A percentile compares a stretch with the other conserved stretches of the same genome.
phyloP scores from a whole-genome alignment of 805 yeast species.

The Ogataea populi-albae region DNA sequence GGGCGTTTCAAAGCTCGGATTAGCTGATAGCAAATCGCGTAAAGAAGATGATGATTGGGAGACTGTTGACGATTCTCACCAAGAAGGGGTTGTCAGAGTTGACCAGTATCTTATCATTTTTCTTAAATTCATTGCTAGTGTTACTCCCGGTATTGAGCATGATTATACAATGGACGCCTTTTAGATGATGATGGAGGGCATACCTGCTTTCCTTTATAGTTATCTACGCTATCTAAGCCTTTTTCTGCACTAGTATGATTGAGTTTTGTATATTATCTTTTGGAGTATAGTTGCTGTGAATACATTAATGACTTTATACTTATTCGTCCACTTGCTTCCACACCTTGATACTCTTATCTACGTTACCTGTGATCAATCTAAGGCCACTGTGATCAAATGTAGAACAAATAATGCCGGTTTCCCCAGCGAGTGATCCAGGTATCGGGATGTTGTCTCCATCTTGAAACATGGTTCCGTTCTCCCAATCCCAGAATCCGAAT shows the following conservation, averaged over 20 bases:
- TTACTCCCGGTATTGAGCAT: slow-evolving; percentile 95
- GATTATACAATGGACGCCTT: slow-evolving; percentile 98
- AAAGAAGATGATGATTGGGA: slow-evolving; percentile 50
- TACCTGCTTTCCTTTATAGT: no score
- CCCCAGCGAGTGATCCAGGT: slow-evolving; percentile 71
- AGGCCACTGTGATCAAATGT: slow-evolving; percentile 77
- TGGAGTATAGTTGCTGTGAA: no score
- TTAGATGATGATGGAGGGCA: slow-evolving; percentile 28
- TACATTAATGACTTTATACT: slow-evolving; percentile 2
- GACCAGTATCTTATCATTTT: slow-evolving; percentile 90
- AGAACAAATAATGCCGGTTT: slow-evolving; percentile 65
- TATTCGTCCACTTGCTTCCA: slow-evolving; percentile 53
- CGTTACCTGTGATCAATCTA: slow-evolving; percentile 80
- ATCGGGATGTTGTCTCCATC: slow-evolving; percentile 48
- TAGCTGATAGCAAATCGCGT: slow-evolving; percentile 35
- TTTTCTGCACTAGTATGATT: no score
- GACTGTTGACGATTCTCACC: slow-evolving; percentile 38
- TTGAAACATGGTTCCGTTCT: slow-evolving; percentile 63
- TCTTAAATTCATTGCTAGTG: slow-evolving; percentile 92
- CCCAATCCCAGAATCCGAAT: slow-evolving; percentile 76
- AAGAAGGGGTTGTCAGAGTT: slow-evolving; percentile 55
- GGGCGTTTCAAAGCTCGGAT: slow-evolving; percentile 46
- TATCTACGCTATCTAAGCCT: no score
- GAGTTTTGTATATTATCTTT: no score
- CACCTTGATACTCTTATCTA: slow-evolving; percentile 81